phyloP scores from a whole-genome alignment of 441 rosid genomes.

The Pelargonium fulgidum region DNA sequence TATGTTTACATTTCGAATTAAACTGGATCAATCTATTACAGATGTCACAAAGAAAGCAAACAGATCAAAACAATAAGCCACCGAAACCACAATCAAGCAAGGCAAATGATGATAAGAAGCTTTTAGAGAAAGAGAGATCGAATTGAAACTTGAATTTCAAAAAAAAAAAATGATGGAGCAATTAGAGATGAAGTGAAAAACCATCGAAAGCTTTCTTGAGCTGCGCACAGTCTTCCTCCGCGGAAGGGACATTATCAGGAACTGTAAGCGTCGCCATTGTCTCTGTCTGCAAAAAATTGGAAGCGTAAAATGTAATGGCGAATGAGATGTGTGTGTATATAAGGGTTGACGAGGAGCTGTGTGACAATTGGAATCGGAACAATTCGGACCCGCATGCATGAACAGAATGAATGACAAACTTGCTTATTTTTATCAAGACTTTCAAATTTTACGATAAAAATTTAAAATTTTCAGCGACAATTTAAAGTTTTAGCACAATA shows the following conservation, averaged over 20 bases:
- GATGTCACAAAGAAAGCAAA: background rate
- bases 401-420: too few species aligned
- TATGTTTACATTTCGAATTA: background rate
- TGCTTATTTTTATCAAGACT: too few species aligned
- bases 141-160: background rate
- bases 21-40: background rate
- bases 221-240: background rate
- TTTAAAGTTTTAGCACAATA: too few species aligned
- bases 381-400: too few species aligned
- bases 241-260: background rate
- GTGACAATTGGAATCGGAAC: too few species aligned
- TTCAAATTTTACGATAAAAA: too few species aligned
- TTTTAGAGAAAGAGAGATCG: background rate
- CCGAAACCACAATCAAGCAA: too few species aligned
- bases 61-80: background rate
- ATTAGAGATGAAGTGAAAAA: background rate
- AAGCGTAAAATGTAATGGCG: too few species aligned
- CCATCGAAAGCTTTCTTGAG: slow-evolving; percentile 4
- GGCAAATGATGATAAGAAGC: too few species aligned
- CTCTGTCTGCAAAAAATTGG: background rate
- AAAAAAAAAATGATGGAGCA: background rate
- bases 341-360: too few species aligned
- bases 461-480: too few species aligned
- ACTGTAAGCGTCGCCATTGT: slow-evolving; percentile 8
- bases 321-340: too few species aligned